These are phyloP conservation scores for Viridothelium virens DNA, from an alignment of 495 filamentous ascomycete species.

Conservation along the genomic window DNA sequence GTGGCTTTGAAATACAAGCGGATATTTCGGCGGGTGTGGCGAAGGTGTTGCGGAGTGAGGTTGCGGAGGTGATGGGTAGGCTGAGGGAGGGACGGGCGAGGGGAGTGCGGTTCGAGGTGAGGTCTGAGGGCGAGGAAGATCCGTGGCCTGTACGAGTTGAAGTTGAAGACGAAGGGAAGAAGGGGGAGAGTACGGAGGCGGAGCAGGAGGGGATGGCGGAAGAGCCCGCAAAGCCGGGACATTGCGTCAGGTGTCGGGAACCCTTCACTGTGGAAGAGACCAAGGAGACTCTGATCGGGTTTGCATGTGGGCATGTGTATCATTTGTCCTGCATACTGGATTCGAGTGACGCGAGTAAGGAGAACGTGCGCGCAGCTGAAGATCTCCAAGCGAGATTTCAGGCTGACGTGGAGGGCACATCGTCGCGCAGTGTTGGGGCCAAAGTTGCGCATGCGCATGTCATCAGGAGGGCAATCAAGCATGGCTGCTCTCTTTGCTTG, in stretches of 20 bases:
- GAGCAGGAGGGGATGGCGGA: constrained; percentile 27
- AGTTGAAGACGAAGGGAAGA: constrained; percentile 11
- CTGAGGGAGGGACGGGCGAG: constrained; percentile 66
- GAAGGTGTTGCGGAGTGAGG: constrained; percentile 63
- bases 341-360: constrained; percentile 33
- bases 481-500: constrained; percentile 38
- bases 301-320: constrained; percentile 86
- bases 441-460: constrained; percentile 88
- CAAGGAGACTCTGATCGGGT: constrained; percentile 70
- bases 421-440: constrained; percentile 59
- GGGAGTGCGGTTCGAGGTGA: constrained; percentile 81
- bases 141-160: constrained; percentile 1
- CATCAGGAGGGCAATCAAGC: constrained; percentile 59
- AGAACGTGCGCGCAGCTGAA: constrained; percentile 39
- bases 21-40: constrained; percentile 84
- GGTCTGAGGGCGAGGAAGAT: constrained; percentile 11
- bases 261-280: constrained; percentile 19
- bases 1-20: constrained; percentile 87
- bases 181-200: constrained; percentile 20
- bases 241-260: constrained; percentile 23
- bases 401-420: constrained; percentile 29
- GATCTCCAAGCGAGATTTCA: constrained; percentile 30
- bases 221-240: constrained; percentile 16
- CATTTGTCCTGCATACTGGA: constrained; percentile 71
- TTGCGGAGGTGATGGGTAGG: constrained; percentile 77